Percentiles rank a stretch among this genome's conserved stretches.
Conservation (phyloP, 2,329 filamentous ascomycete species). For the Hymenoscyphus fructigenus region DNA sequence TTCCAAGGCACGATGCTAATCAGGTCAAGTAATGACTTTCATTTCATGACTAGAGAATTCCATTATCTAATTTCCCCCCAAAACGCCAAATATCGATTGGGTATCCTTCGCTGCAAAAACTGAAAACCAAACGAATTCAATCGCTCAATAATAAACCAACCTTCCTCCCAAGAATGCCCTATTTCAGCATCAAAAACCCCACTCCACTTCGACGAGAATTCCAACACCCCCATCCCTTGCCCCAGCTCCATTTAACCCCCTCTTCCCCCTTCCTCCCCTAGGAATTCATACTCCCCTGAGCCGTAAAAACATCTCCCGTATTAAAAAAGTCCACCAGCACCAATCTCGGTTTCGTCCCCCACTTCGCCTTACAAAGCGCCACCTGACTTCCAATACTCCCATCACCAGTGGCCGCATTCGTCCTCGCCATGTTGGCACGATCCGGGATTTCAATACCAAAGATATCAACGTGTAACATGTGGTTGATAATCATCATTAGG, state of each 20-base stretch:
- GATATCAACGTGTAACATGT: conserved; percentile 57
- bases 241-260: not conserved
- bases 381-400: conserved; percentile 54
- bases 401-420: conserved; percentile 49
- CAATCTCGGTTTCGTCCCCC: conserved; percentile 50
- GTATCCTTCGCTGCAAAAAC: conserved; percentile 2
- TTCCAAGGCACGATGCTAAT: too few species aligned
- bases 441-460: conserved; percentile 52
- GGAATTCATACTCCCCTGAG: conserved; percentile 27
- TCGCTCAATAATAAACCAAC: not conserved
- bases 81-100: not conserved
- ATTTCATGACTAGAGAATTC: not conserved
- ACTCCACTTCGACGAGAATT: not conserved
- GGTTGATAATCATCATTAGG: conserved; percentile 60
- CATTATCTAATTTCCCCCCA: not conserved
- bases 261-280: not conserved
- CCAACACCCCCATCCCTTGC: not conserved
- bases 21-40: not conserved
- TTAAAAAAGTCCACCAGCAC: conserved; percentile 62
- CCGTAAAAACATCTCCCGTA: conserved; percentile 37
- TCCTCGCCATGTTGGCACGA: conserved; percentile 41
- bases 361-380: conserved; percentile 45
- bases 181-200: not conserved
- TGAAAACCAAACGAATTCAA: not conserved
- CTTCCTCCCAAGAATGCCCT: not conserved